phyloP scores from a whole-genome alignment of 169 alveolate species.

The Plasmodium inui region DNA sequence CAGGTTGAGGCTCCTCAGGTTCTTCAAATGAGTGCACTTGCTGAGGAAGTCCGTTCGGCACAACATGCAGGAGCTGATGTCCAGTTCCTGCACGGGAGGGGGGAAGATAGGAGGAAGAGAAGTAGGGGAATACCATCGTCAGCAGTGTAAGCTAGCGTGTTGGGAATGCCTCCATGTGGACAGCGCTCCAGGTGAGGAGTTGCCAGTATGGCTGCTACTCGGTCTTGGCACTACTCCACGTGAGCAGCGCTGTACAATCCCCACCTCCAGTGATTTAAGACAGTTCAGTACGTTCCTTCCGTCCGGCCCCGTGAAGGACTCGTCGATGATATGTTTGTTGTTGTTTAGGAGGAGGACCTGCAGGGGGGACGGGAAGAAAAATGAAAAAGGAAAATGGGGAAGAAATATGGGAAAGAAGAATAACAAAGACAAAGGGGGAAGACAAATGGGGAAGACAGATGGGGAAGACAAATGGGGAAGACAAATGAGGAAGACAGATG shows the following conservation, averaged over 20 bases:
- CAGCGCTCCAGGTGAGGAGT: background rate
- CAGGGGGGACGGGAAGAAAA: background rate
- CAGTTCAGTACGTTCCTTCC: constrained; percentile 14
- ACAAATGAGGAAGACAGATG: no score
- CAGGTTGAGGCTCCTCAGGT: constrained; percentile 27
- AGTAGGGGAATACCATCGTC: background rate
- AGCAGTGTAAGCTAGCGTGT: no score
- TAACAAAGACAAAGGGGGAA: background rate
- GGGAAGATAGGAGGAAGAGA: background rate
- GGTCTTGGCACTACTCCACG: background rate
- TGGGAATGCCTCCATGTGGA: no score
- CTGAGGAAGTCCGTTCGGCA: constrained; percentile 35
- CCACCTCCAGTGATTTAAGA: constrained; percentile 34
- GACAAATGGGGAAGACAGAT: background rate
- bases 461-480: background rate
- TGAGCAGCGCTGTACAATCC: background rate
- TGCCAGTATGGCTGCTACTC: background rate
- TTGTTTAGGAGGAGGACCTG: constrained; percentile 53
- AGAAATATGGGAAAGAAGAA: background rate
- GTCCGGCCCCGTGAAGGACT: constrained; percentile 35
- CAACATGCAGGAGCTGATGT: constrained; percentile 34
- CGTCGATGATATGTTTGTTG: constrained; percentile 67
- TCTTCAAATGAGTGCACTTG: constrained; percentile 16
- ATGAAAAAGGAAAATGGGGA: background rate
- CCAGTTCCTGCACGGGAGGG: constrained; percentile 22